phyloP scores from a whole-genome alignment of 495 filamentous ascomycete species.

The Xylaria telfairii region DNA sequence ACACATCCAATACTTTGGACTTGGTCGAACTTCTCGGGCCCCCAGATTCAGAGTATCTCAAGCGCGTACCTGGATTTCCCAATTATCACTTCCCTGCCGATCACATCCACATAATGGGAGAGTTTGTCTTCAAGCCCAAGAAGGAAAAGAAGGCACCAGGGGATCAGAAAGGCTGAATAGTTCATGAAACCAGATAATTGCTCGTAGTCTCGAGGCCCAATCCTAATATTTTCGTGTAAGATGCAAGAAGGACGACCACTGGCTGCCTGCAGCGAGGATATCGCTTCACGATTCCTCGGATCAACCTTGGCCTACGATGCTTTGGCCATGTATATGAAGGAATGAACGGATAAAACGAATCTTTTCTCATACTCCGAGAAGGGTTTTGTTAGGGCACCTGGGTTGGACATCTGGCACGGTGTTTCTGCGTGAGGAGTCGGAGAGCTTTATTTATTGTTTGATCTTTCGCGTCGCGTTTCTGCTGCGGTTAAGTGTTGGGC shows the following conservation, averaged over 20 bases:
- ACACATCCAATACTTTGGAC: slow-evolving; percentile 87
- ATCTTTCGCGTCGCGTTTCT: slow-evolving; percentile 19
- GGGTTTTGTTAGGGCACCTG: slow-evolving; percentile 27
- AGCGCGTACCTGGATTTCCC: slow-evolving; percentile 90
- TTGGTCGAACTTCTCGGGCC: slow-evolving; percentile 87
- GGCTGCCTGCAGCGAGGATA: slow-evolving; percentile 8
- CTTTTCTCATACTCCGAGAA: slow-evolving; percentile 38
- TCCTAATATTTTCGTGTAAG: neutral
- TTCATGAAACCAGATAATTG: slow-evolving; percentile 11
- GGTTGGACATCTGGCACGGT: slow-evolving; percentile 30
- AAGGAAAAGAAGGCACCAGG: slow-evolving; percentile 79
- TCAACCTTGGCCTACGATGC: slow-evolving; percentile 5
- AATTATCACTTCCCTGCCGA: slow-evolving; percentile 98
- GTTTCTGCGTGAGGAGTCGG: slow-evolving; percentile 26
- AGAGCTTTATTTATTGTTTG: slow-evolving; percentile 21
- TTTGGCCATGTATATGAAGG: slow-evolving; percentile 34
- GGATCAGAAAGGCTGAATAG: slow-evolving; percentile 47
- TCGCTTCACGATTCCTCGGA: slow-evolving; percentile 19
- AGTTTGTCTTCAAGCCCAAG: slow-evolving; percentile 85
- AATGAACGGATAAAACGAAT: slow-evolving; percentile 32
- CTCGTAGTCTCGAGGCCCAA: slow-evolving; percentile 15
- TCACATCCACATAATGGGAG: slow-evolving; percentile 89
- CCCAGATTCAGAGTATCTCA: slow-evolving; percentile 88
- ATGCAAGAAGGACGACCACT: slow-evolving; percentile 14
- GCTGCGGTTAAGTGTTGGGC: slow-evolving; percentile 18